These are phyloP conservation scores for Tetrahymena elliotti DNA, from an alignment of 73 alveolate genomes.

Conservation along the genomic window DNA sequence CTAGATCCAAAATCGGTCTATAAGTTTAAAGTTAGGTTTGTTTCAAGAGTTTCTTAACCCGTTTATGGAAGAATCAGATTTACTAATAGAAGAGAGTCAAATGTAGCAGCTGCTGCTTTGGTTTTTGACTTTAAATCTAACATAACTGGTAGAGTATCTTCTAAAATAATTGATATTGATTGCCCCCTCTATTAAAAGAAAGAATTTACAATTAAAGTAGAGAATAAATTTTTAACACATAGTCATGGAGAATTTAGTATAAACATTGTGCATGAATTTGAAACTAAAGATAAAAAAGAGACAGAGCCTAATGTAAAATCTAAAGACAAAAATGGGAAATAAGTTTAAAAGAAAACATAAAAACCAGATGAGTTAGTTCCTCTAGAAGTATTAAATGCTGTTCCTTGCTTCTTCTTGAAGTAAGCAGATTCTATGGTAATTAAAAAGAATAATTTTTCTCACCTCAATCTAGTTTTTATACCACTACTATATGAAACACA, in stretches of 20 bases:
- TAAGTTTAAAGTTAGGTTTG: slow-evolving; percentile 86
- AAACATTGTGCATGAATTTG: slow-evolving; percentile 48
- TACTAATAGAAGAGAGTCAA: slow-evolving; percentile 84
- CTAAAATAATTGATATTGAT: slow-evolving; percentile 58
- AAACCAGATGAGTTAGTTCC: slow-evolving; percentile 7
- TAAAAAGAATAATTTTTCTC: slow-evolving; percentile 63
- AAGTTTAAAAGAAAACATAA: slow-evolving; percentile 28
- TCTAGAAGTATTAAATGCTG: slow-evolving; percentile 7
- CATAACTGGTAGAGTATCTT: slow-evolving; percentile 80
- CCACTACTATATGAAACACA: slow-evolving; percentile 92
- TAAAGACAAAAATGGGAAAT: slow-evolving; percentile 16
- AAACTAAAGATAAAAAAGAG: slow-evolving; percentile 26
- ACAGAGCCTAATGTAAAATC: slow-evolving; percentile 8
- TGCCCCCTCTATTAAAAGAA: slow-evolving; percentile 41
- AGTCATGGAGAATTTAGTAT: slow-evolving; percentile 38
- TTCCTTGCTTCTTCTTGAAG: slow-evolving; percentile 63
- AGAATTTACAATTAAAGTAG: slow-evolving; percentile 12
- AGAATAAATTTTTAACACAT: slow-evolving; percentile 14
- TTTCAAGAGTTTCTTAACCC: slow-evolving; percentile 74
- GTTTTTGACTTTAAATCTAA: slow-evolving; percentile 90
- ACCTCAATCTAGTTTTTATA: slow-evolving; percentile 72
- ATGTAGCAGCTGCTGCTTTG: slow-evolving; percentile 93
- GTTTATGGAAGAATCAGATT: slow-evolving; percentile 87
- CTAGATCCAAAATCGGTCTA: slow-evolving; percentile 77
- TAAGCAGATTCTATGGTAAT: slow-evolving; percentile 56